Conservation (phyloP, 140 eudicot species). For the Eryngium alpinum region DNA sequence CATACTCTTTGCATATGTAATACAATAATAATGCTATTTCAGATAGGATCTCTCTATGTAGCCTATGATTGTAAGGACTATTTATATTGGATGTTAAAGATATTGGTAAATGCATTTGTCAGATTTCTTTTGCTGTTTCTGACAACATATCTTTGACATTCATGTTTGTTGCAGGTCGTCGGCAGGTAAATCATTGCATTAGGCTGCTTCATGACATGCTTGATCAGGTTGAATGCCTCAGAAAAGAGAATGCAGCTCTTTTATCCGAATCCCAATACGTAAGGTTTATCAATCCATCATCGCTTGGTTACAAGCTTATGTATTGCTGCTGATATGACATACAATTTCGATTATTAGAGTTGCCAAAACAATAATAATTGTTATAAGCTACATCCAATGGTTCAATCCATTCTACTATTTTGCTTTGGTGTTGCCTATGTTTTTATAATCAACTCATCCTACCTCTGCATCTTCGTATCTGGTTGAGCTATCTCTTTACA, state of each 20-base stretch:
- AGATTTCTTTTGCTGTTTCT: background rate
- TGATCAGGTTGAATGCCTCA: slow-evolving; percentile 59
- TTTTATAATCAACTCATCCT: background rate
- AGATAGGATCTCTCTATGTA: background rate
- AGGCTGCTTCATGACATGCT: slow-evolving; percentile 48
- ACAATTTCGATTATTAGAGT: background rate
- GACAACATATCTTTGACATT: background rate
- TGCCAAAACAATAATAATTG: background rate
- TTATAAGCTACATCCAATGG: background rate
- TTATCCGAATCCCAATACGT: slow-evolving; percentile 75
- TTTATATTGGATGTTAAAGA: background rate
- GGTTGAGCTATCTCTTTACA: too few species aligned
- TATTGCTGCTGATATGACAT: background rate
- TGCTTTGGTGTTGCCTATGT: background rate
- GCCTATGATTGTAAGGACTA: background rate
- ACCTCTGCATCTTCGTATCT: too few species aligned
- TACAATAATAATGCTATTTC: background rate
- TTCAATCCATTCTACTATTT: background rate
- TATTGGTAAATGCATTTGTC: background rate
- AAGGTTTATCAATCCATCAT: slow-evolving; percentile 26
- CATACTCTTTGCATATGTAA: background rate
- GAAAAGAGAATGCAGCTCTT: slow-evolving; percentile 61
- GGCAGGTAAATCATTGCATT: slow-evolving; percentile 46
- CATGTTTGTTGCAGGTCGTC: slow-evolving; percentile 22
- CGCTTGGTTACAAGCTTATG: background rate